These are phyloP conservation scores for Malassezia nana DNA, from an alignment of 1,284 basidiomycete genomes.

Conservation along the genomic window DNA sequence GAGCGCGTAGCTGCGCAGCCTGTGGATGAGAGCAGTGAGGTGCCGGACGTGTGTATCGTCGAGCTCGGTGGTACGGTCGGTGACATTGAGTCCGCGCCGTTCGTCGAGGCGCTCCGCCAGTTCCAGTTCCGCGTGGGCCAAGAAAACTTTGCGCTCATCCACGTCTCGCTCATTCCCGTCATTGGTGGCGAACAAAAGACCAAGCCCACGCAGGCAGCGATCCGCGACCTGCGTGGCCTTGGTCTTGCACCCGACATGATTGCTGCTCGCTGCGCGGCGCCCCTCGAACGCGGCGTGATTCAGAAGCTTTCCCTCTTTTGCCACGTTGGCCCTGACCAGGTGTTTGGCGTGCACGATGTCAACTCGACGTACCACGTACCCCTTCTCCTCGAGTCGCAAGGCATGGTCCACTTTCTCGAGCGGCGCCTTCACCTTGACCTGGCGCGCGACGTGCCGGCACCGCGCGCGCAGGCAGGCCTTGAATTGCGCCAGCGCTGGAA, in stretches of 20 bases:
- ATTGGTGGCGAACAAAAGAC: conserved; percentile 99
- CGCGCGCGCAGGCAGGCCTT: conserved; percentile 59
- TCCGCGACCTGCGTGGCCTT: conserved; percentile 83
- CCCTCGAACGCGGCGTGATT: conserved; percentile 73
- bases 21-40: conserved; percentile 83
- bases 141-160: conserved; percentile 93
- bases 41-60: conserved; percentile 92
- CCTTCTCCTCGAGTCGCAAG: conserved; percentile 80
- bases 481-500: conserved; percentile 68
- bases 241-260: conserved; percentile 91
- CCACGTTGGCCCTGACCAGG: conserved; percentile 85
- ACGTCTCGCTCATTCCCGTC: conserved; percentile 94
- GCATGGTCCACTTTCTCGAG: conserved; percentile 73
- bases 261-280: conserved; percentile 66
- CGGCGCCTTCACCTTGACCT: conserved; percentile 67
- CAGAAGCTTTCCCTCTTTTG: conserved; percentile 99
- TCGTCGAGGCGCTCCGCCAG: conserved; percentile 96
- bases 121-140: conserved; percentile 96
- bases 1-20: conserved; percentile 85
- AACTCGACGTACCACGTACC: conserved; percentile 96
- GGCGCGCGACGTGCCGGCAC: conserved; percentile 55
- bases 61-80: conserved; percentile 93
- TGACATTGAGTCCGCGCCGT: conserved; percentile 91
- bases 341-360: conserved; percentile 92
- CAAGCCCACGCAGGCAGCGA: conserved; percentile 94